phyloP scores from a whole-genome alignment of 768 basidiomycete species.

The Bullera alba region DNA sequence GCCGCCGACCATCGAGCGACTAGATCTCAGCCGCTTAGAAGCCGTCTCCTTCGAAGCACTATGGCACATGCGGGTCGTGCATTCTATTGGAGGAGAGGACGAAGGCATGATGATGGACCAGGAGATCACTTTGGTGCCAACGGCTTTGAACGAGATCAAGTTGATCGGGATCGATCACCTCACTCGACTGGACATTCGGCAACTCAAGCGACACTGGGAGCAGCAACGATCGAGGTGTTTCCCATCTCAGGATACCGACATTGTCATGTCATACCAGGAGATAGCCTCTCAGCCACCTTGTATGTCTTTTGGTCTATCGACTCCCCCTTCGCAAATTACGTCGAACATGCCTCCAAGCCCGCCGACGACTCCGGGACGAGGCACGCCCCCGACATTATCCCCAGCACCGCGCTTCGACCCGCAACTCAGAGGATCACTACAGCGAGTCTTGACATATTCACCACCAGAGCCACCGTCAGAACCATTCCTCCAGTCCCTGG shows the following conservation, averaged over 20 bases:
- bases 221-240: constrained; percentile 13
- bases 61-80: constrained; percentile 12
- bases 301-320: neutral
- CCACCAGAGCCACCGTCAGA: neutral
- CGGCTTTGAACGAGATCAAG: constrained; percentile 22
- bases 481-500: neutral
- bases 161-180: constrained; percentile 37
- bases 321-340: neutral
- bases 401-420: neutral
- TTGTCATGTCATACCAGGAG: neutral
- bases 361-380: neutral
- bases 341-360: neutral
- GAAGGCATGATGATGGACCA: neutral
- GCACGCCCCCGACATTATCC: too few relatives aligned
- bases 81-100: neutral
- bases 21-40: constrained; percentile 30
- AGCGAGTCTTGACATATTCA: neutral
- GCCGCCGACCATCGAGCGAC: constrained; percentile 9
- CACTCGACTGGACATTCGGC: constrained; percentile 25
- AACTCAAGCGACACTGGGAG: constrained; percentile 29
- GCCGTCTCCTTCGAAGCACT: constrained; percentile 18
- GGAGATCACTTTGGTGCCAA: neutral
- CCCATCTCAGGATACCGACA: neutral
- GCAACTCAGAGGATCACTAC: neutral
- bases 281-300: neutral